Evolutionary conservation across 2,329 filamentous ascomycete genomes (phyloP).

Genomic region (Aspergillus awamori): DNA sequence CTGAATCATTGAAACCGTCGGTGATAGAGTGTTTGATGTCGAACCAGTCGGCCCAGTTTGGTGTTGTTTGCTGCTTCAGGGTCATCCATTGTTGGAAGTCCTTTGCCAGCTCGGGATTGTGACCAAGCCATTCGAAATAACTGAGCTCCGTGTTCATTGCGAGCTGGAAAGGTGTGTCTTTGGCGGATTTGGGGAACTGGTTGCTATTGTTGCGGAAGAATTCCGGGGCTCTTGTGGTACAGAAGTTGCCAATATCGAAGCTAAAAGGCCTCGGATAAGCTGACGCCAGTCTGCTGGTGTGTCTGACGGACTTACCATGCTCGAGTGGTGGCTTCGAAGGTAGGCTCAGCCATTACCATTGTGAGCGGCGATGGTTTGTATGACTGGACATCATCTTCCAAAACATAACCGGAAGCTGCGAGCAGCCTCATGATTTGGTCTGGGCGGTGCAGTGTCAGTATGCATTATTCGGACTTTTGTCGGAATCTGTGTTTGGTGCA

Average conservation of each 20-base stretch:
- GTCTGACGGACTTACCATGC: conserved; percentile 11
- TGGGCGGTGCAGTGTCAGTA: background rate
- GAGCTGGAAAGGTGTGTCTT: conserved; percentile 23
- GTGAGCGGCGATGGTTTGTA: conserved; percentile 26
- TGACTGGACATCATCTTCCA: conserved; percentile 21
- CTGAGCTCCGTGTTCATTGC: conserved; percentile 18
- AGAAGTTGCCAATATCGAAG: conserved; percentile 19
- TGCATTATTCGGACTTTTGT: background rate
- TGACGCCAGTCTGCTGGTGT: background rate
- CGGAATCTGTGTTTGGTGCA: background rate
- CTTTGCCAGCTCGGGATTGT: conserved; percentile 17
- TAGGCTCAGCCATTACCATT: conserved; percentile 23
- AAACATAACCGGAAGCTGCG: conserved; percentile 20
- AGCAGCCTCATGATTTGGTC: conserved; percentile 24
- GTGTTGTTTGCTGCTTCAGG: conserved; percentile 14
- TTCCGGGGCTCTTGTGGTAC: conserved; percentile 20
- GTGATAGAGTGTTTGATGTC: conserved; percentile 11
- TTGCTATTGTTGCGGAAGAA: conserved; percentile 22
- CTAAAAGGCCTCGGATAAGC: background rate
- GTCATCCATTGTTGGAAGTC: conserved; percentile 24
- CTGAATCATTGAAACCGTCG: conserved; percentile 10
- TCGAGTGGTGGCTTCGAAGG: conserved; percentile 22
- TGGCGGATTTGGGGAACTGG: conserved; percentile 15
- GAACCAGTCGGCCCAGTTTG: conserved; percentile 21
- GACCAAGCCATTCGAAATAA: conserved; percentile 22